Base-by-base conservation (phyloP, 306 rosid species). In the Cicer arietinum region DNA sequence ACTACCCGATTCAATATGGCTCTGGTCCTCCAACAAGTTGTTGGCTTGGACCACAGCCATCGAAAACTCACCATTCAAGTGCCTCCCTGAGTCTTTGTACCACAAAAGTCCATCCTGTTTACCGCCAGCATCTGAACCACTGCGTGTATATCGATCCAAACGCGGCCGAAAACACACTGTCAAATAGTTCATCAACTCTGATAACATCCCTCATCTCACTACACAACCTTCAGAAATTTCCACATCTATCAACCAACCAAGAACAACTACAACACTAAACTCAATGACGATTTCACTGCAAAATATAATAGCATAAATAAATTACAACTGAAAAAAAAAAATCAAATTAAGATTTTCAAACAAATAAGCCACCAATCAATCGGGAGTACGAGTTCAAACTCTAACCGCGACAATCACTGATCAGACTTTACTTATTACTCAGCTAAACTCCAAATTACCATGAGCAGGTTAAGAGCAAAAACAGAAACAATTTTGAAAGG, bases 21-120 rank as follows among this genome's bases (percentile, higher is more conserved):
- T 86, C 79, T 88, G 90, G 76, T 88, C 92, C 84, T 88, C 92
- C 77, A 88, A 83, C 79, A 88, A 81, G 79, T 84, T 88, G 75
- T 88, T 88, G 82, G 92, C 92, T 77, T 88, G 92, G 69, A 88
- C 88, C 40, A 88, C 92, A 76, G 92, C 92, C 92, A 88, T 88
- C 8, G 92, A 88, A 81, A 88, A 88, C 16, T 88, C 90, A 53
- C 92, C 92, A 73, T 80, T 80, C 68, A 83, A 74, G 39, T 88
- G 92, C 61, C 76, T 88, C 69, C 92, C 92, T 10, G 76, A 64
- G 73, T 88, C 92, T 52, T 86, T 88, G 81, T 88, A 88, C 92
- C 92, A 88, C 59, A 88, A 69, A 10, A 88, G 87, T 60, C 92
- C 92, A 25, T 88, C 92, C 62, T 84, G 89, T 65, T 85, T 81